A percentile compares a stretch with the other conserved stretches of the same genome.
Evolutionary conservation across 495 filamentous ascomycete species (phyloP).

Genomic region (Penicillium roqueforti): DNA sequence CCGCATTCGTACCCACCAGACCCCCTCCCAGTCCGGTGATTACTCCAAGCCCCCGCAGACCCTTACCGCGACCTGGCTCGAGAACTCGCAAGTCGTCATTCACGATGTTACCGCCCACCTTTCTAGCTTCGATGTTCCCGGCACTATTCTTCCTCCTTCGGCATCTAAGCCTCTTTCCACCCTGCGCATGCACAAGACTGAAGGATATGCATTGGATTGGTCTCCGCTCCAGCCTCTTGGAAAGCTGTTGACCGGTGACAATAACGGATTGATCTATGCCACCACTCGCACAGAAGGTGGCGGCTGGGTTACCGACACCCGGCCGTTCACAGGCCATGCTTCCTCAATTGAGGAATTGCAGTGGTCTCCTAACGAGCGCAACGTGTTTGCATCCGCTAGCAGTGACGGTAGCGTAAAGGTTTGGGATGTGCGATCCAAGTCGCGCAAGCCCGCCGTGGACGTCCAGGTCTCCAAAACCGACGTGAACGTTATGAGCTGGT

Average conservation of each 20-base stretch:
- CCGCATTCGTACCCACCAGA: constrained; percentile 80
- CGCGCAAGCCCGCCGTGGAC: constrained; percentile 74
- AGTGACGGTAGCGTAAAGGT: constrained; percentile 92
- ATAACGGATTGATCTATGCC: constrained; percentile 79
- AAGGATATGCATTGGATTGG: constrained; percentile 96
- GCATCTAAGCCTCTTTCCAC: constrained; percentile 83
- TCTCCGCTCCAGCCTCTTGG: constrained; percentile 70
- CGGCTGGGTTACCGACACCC: constrained; percentile 76
- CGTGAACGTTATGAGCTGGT: constrained; percentile 96
- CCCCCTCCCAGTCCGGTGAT: constrained; percentile 56
- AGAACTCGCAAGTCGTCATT: constrained; percentile 81
- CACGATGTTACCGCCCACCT: constrained; percentile 90
- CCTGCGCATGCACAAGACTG: constrained; percentile 82
- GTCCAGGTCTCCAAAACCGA: constrained; percentile 80
- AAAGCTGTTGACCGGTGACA: constrained; percentile 89
- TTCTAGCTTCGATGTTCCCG: constrained; percentile 80
- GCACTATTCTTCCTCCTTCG: constrained; percentile 69
- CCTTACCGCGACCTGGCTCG: constrained; percentile 85
- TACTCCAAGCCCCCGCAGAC: constrained; percentile 68
- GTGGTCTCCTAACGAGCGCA: constrained; percentile 87
- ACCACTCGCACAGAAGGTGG: constrained; percentile 83
- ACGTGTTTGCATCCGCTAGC: constrained; percentile 89
- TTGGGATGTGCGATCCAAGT: constrained; percentile 91
- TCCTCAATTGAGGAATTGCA: constrained; percentile 91
- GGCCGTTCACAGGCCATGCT: constrained; percentile 75